Base-by-base conservation (phyloP, 2,329 filamentous ascomycete genomes). In the Sclerotinia glacialis region DNA sequence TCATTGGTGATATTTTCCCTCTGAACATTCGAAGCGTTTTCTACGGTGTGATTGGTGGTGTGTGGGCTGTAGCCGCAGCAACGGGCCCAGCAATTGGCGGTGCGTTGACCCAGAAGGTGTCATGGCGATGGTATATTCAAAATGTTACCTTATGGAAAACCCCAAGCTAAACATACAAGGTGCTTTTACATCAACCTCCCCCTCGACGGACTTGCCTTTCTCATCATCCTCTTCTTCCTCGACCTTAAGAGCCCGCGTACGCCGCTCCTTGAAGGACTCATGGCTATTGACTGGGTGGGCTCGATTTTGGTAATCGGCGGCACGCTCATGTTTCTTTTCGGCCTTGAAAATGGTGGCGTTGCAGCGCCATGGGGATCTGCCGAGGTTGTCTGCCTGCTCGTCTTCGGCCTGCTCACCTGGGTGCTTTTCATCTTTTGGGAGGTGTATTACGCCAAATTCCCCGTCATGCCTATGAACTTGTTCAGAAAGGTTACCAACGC, bases 321-420 rank as follows among this genome's bases (percentile, higher is more conserved):
- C 23, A 92, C 90, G 0, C 81, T 95, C 44, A 93, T 96, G 89
- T 82, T 96, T 71, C 84, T 96, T 5, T 86, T 96, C 54, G 93
- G 92, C 1, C 84, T 96, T 9, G 88, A 96, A 72, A 91, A 93
- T 69, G 93, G 92, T 63, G 92, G 91, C 59, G 84, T 90, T 58
- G 81, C 82, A 46, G 86, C 85, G 69, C 87, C 42, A 12, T 96
- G 92, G 92, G 78, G 80, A 63, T 93, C 90, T 0, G 82, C 90
- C 1, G 88, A 85, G 1, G 89, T 93, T 31, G 83, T 96, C 72
- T 93, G 90, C 73, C 82, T 96, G 46, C 82, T 96, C 69, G 79
- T 94, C 58, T 92, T 94, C 71, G 92, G 92, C 26, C 74, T 84
- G 37, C 67, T 89, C 50, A 80, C 53, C 2, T 37, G 31, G n/a